phyloP scores from a whole-genome alignment of 2,329 filamentous ascomycete species.

The Herpotrichia juniperi region DNA sequence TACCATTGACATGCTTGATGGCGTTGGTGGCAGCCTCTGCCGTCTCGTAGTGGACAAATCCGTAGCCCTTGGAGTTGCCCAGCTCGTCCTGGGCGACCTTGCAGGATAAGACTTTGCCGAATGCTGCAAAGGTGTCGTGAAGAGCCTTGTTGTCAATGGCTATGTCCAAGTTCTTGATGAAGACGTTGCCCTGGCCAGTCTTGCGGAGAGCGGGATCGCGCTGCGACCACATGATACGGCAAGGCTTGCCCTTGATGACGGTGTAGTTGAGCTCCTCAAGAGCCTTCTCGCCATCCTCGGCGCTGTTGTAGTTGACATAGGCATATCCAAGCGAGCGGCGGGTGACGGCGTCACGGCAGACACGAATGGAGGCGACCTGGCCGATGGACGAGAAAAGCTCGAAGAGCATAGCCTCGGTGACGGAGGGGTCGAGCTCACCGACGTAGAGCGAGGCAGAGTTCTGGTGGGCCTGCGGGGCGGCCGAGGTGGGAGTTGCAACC shows the following conservation, averaged over 20 bases:
- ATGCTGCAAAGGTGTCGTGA: slow-evolving; percentile 97
- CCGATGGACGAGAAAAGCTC: slow-evolving; percentile 99
- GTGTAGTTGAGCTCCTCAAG: slow-evolving; percentile 99
- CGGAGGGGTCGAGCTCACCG: slow-evolving; percentile 94
- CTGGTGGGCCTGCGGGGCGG: slow-evolving; percentile 71
- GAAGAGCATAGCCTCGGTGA: slow-evolving; percentile 99
- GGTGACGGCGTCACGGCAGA: slow-evolving; percentile 98
- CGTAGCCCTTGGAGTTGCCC: slow-evolving; percentile 97
- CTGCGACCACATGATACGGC: slow-evolving; percentile 99
- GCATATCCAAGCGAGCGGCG: slow-evolving; percentile 98
- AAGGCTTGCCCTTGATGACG: slow-evolving; percentile 96
- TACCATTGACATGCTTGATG: slow-evolving; percentile 99
- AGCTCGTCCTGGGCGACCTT: slow-evolving; percentile 98
- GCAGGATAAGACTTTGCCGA: slow-evolving; percentile 99
- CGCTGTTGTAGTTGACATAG: slow-evolving; percentile 99
- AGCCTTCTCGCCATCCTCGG: slow-evolving; percentile 93
- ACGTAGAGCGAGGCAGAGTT: slow-evolving; percentile 99
- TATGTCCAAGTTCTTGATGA: slow-evolving; percentile 99
- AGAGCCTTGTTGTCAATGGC: slow-evolving; percentile 99
- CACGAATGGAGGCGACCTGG: slow-evolving; percentile 97
- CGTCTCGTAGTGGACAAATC: slow-evolving; percentile 99
- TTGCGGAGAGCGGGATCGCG: slow-evolving; percentile 98
- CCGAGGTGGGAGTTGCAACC: slow-evolving; percentile 73
- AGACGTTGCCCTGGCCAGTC: slow-evolving; percentile 98
- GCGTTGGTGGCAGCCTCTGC: slow-evolving; percentile 95